Base-by-base conservation (phyloP, 164 flowering plant species). In the Protea cynaroides region DNA sequence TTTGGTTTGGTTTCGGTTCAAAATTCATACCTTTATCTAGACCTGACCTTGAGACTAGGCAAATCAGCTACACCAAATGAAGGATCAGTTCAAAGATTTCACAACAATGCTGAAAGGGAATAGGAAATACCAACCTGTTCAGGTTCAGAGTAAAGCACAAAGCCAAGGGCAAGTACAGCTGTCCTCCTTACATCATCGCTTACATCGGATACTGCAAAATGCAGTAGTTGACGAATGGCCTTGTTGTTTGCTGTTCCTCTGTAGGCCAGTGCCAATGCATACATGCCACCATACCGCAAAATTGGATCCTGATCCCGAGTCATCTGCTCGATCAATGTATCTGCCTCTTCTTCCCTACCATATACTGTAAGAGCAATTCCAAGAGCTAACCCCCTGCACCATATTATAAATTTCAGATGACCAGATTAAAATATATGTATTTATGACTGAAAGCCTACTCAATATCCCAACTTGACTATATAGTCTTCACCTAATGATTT, bases 341-440 rank as follows among this genome's bases (percentile, higher is more conserved):
- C 95, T 9, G 97, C 97, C 67, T 84, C 95, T 75, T 90, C 97
- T 70, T 90, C 97, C 76, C 95, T 88, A 59, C 97, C 97, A 82
- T 88, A 90, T 17, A 90, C 97, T 8, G 90, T 90, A 53, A 90
- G 95, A 40, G 95, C 97, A 61, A 90, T 90, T 5, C 95, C 97
- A 68, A 90, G 69, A 22, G 97, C 89, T 65, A 90, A 73, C 7
- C 97, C 97, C 80, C 97, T 90, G 73, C 19, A 69, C 56, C 21
- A 75, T 24, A 24, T 36, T 19, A 40, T 49, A 6, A 44, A 44
- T 44, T 11, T 44, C 49, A 61, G 0, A 25, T 37, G 24, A 55
- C 50, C 14, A 56, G 34, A 23, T 34, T 56, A 63, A 3, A 38
- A 17, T 49, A 58, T 36, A 56, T 34, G 1, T 55, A 56, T n/a